Conservation (phyloP, 2,329 filamentous ascomycete species). For the Neofusicoccum ribis region DNA sequence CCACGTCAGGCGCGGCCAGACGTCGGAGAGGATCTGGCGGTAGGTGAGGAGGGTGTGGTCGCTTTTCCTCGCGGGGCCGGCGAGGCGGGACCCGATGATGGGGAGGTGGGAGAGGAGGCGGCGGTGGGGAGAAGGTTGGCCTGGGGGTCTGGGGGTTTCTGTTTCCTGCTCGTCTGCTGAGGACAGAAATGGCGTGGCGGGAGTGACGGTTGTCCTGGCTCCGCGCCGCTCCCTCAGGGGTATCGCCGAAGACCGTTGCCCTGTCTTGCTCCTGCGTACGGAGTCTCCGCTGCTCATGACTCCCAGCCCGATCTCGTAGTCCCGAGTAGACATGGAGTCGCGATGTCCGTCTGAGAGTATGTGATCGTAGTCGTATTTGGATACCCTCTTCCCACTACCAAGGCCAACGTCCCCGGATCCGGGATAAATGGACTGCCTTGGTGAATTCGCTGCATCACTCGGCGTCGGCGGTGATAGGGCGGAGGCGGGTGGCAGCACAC, state of each 20-base stretch:
- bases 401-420: not conserved
- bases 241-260: not conserved
- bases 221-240: not conserved
- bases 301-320: conserved; percentile 4
- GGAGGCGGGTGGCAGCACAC: not conserved
- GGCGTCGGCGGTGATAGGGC: not conserved
- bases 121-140: not conserved
- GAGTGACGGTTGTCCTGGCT: not conserved
- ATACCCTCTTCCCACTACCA: not conserved
- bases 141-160: too few relatives aligned
- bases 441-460: not conserved
- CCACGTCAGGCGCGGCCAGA: conserved; percentile 66
- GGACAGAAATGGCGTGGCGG: not conserved
- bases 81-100: not conserved
- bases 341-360: not conserved
- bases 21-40: conserved; percentile 61
- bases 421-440: not conserved
- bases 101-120: not conserved
- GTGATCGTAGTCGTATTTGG: not conserved
- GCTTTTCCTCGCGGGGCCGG: not conserved
- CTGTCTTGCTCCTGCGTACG: not conserved
- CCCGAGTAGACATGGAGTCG: not conserved
- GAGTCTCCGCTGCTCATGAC: not conserved
- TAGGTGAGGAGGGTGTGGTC: conserved; percentile 35
- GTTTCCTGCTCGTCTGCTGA: not conserved